These are phyloP conservation scores for Thelephora terrestris DNA, from an alignment of 1,284 basidiomycete genomes.

Conservation along the genomic window DNA sequence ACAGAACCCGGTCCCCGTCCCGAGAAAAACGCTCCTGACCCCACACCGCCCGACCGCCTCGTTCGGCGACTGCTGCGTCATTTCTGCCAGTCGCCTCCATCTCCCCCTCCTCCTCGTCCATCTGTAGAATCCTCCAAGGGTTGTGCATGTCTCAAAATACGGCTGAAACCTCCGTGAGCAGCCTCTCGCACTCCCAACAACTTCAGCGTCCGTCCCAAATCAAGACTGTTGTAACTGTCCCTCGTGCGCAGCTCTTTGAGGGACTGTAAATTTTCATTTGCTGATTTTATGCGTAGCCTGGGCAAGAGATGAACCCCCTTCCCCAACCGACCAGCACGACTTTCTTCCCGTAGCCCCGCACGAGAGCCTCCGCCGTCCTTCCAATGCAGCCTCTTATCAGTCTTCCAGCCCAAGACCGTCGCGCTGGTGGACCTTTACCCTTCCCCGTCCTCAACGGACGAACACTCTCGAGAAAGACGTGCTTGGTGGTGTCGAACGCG, in stretches of 20 bases:
- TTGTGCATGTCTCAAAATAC: conserved; percentile 6
- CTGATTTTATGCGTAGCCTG: conserved; percentile 40
- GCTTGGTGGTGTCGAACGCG: not conserved
- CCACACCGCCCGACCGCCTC: conserved; percentile 8
- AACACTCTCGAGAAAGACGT: not conserved
- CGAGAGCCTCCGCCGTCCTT: conserved; percentile 30
- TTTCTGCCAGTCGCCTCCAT: conserved; percentile 1
- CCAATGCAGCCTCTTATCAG: conserved; percentile 42
- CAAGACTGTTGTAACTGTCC: conserved; percentile 53
- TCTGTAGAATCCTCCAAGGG: conserved; percentile 9
- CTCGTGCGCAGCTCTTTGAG: conserved; percentile 40
- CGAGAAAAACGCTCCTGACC: conserved; percentile 3
- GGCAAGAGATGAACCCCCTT: conserved; percentile 74
- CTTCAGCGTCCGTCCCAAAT: conserved; percentile 30
- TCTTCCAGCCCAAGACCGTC: conserved; percentile 37
- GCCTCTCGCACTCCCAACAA: conserved; percentile 30
- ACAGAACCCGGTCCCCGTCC: not conserved
- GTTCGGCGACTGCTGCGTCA: conserved; percentile 1
- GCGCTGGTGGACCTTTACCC: conserved; percentile 60
- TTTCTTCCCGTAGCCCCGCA: conserved; percentile 15
- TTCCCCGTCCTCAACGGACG: conserved; percentile 14
- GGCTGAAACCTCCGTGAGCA: conserved; percentile 28
- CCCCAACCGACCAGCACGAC: conserved; percentile 42
- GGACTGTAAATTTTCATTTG: conserved; percentile 7
- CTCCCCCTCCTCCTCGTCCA: conserved; percentile 2